phyloP scores from a whole-genome alignment of 305 asterid species.

The Fraxinus nigra region DNA sequence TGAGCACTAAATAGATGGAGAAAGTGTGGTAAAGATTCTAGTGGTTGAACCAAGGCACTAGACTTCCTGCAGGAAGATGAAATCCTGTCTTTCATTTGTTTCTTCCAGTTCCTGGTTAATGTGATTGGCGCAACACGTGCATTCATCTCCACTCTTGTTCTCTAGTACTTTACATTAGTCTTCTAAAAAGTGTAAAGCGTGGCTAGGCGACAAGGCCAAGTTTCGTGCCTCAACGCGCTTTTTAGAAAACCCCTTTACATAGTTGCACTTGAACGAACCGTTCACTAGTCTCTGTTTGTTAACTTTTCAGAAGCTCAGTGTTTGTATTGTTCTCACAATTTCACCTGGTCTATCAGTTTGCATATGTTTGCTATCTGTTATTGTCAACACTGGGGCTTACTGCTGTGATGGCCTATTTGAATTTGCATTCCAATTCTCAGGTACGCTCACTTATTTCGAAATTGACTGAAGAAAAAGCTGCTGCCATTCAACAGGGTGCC shows the following conservation, averaged over 20 bases:
- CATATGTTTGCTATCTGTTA: constrained; percentile 6
- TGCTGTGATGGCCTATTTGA: constrained; percentile 1
- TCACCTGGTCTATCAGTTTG: not conserved
- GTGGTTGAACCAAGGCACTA: not conserved
- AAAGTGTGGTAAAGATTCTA: not conserved
- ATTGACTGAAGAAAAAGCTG: constrained; percentile 62
- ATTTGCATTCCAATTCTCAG: constrained; percentile 35
- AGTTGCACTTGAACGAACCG: not conserved
- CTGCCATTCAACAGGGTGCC: constrained; percentile 51
- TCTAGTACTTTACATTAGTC: not conserved
- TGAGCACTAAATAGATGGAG: not conserved
- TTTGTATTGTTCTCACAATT: not conserved
- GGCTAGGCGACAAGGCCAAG: not conserved
- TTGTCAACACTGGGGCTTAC: not conserved
- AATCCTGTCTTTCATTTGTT: not conserved
- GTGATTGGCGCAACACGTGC: not conserved
- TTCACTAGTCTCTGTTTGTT: not conserved
- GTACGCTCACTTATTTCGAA: constrained; percentile 52
- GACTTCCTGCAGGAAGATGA: not conserved
- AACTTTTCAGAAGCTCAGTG: not conserved
- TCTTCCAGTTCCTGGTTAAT: not conserved
- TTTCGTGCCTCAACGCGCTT: not conserved
- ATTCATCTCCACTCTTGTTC: not conserved
- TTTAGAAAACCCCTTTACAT: not conserved
- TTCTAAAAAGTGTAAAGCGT: not conserved